These are phyloP conservation scores for Melampsora americana DNA, from an alignment of 1,284 basidiomycete species.

Conservation along the genomic window DNA sequence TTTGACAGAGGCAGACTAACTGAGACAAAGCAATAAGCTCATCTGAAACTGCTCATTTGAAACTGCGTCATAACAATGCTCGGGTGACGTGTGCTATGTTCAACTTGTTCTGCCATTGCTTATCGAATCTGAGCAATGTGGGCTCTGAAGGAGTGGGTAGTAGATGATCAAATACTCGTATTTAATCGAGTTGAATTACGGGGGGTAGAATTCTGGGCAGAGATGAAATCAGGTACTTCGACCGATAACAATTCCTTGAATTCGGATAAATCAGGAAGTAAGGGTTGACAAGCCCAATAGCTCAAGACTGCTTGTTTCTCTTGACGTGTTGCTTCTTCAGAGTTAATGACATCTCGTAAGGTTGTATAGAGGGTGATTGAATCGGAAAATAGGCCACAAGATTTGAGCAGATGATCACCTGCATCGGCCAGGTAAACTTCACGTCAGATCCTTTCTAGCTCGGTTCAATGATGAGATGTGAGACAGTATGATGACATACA, in stretches of 20 bases:
- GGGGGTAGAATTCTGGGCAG: no score
- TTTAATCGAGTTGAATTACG: no score
- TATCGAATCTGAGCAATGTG: no score
- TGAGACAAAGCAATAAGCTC: no score
- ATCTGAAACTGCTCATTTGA: no score
- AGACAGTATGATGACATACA: conserved; percentile 7
- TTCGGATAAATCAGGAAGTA: conserved; percentile 19
- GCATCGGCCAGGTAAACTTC: not conserved
- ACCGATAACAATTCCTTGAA: conserved; percentile 14
- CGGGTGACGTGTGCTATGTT: no score
- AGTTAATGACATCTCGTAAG: conserved; percentile 8
- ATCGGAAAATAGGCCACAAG: not conserved
- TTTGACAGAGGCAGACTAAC: no score
- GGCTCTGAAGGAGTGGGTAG: no score
- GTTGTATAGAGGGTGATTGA: conserved; percentile 8
- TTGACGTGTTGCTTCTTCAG: not conserved
- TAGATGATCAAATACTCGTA: no score
- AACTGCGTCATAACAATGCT: no score
- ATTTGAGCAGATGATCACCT: conserved; percentile 27
- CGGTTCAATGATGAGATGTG: no score
- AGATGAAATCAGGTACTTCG: conserved; percentile 10
- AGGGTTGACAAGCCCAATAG: conserved; percentile 43
- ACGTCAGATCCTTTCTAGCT: not conserved
- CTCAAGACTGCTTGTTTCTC: conserved; percentile 42
- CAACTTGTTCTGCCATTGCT: no score